Evolutionary conservation across 176 grass and related monocot species (phyloP).

Genomic region (Saccharum officinarum): DNA sequence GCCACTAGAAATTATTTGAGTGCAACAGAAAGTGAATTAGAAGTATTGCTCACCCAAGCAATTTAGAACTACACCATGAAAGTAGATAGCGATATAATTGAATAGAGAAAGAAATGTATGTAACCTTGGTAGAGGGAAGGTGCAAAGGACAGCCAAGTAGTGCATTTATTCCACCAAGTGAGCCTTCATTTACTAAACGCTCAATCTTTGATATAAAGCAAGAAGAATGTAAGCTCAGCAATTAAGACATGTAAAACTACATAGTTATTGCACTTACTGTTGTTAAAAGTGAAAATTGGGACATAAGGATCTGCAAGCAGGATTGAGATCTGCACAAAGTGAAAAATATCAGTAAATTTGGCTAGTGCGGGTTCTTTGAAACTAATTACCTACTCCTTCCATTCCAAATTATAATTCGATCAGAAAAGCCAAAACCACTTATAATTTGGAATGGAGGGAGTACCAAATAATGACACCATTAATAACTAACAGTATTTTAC

Average conservation of each 20-base stretch:
- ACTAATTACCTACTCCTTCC: background rate
- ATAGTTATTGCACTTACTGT: conserved; percentile 58
- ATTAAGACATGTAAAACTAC: conserved; percentile 28
- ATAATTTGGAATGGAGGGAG: background rate
- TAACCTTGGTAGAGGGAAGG: conserved; percentile 87
- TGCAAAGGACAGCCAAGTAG: conserved; percentile 86
- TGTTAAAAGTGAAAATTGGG: conserved; percentile 74
- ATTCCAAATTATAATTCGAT: background rate
- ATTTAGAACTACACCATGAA: background rate
- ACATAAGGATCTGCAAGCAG: conserved; percentile 66
- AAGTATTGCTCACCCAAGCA: background rate
- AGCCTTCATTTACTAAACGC: conserved; percentile 68
- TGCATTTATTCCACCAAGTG: conserved; percentile 91
- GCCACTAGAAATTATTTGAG: background rate
- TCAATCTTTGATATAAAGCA: conserved; percentile 57
- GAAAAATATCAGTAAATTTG: conserved; percentile 39
- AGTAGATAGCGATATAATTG: conserved; percentile 30
- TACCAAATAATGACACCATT: conserved; percentile 33
- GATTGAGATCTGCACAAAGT: conserved; percentile 55
- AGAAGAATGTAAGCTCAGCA: conserved; percentile 27
- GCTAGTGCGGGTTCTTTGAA: background rate
- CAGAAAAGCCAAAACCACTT: background rate
- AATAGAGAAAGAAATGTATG: conserved; percentile 24
- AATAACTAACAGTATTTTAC: conserved; percentile 46
- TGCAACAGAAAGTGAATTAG: background rate